These are phyloP conservation scores for Macrolepiota dolichaula DNA, from an alignment of 768 basidiomycete species.

Conservation along the genomic window DNA sequence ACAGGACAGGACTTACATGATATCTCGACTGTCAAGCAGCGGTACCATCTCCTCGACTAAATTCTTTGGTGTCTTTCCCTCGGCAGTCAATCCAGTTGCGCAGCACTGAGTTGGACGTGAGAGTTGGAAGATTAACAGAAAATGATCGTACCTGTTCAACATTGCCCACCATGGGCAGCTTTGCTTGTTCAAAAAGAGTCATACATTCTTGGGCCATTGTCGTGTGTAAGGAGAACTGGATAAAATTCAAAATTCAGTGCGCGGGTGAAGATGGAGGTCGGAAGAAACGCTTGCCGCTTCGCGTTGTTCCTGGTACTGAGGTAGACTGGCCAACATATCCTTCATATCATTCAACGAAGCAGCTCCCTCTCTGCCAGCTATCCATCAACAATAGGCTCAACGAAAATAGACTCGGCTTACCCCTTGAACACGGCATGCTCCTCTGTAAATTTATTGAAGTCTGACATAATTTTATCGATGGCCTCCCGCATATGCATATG, in stretches of 20 bases:
- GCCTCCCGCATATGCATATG: slow-evolving; percentile 99
- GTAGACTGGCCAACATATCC: slow-evolving; percentile 94
- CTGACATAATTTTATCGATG: slow-evolving; percentile 93
- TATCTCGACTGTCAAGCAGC: slow-evolving; percentile 79
- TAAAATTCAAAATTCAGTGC: background rate
- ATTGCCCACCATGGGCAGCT: slow-evolving; percentile 75
- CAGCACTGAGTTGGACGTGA: slow-evolving; percentile 58
- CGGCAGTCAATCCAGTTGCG: slow-evolving; percentile 86
- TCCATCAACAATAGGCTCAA: background rate
- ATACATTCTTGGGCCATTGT: slow-evolving; percentile 99
- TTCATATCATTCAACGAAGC: slow-evolving; percentile 97
- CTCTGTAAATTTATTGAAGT: slow-evolving; percentile 91
- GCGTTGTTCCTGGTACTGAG: slow-evolving; percentile 92
- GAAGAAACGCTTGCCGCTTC: slow-evolving; percentile 63
- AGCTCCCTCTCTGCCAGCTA: slow-evolving; percentile 58
- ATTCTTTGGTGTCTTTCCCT: slow-evolving; percentile 92
- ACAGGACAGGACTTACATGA: slow-evolving; percentile 54
- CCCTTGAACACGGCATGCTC: slow-evolving; percentile 96
- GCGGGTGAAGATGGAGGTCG: background rate
- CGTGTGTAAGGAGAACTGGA: slow-evolving; percentile 90
- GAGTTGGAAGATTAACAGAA: background rate
- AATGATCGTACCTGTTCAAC: slow-evolving; percentile 75
- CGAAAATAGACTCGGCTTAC: slow-evolving; percentile 34
- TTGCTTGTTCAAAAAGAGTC: slow-evolving; percentile 86
- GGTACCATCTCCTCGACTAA: slow-evolving; percentile 99